phyloP scores from a whole-genome alignment of 148 eudicot species.

The Silene conica region DNA sequence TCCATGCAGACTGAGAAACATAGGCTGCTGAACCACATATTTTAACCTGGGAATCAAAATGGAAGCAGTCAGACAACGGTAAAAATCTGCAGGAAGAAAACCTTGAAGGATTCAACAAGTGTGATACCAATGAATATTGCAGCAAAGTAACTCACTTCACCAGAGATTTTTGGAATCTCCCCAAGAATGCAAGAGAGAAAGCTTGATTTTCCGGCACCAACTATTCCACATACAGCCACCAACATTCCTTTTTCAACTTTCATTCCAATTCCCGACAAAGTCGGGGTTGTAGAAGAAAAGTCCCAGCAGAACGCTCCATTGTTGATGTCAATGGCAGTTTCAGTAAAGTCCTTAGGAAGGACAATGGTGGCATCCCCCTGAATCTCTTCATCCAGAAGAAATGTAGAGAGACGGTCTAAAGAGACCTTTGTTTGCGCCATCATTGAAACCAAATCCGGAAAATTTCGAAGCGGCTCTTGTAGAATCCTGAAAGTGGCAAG shows the following conservation, averaged over 20 bases:
- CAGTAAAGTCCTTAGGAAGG: slow-evolving; percentile 50
- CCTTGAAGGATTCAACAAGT: slow-evolving; percentile 21
- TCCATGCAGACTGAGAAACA: slow-evolving; percentile 99
- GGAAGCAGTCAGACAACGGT: slow-evolving; percentile 15
- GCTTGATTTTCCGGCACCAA: slow-evolving; percentile 94
- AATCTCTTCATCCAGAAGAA: slow-evolving; percentile 71
- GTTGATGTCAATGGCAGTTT: slow-evolving; percentile 65
- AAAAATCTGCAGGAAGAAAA: slow-evolving; percentile 6
- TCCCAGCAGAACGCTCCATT: slow-evolving; percentile 84
- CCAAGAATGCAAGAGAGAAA: slow-evolving; percentile 93
- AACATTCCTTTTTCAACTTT: slow-evolving; percentile 72
- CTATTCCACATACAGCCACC: slow-evolving; percentile 90
- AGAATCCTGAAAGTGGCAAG: slow-evolving; percentile 88
- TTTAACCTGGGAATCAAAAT: slow-evolving; percentile 48
- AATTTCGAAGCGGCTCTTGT: slow-evolving; percentile 83
- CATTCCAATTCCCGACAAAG: slow-evolving; percentile 61
- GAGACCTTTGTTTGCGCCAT: slow-evolving; percentile 94
- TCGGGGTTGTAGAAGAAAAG: slow-evolving; percentile 41
- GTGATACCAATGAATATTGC: slow-evolving; percentile 10
- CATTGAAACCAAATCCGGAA: slow-evolving; percentile 84
- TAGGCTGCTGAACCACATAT: slow-evolving; percentile 90
- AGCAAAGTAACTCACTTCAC: slow-evolving; percentile 64
- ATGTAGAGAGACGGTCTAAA: slow-evolving; percentile 73
- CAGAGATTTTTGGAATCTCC: slow-evolving; percentile 82
- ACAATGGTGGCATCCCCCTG: slow-evolving; percentile 58